phyloP scores from a whole-genome alignment of 495 filamentous ascomycete species.

The Penicillium waksmanii region DNA sequence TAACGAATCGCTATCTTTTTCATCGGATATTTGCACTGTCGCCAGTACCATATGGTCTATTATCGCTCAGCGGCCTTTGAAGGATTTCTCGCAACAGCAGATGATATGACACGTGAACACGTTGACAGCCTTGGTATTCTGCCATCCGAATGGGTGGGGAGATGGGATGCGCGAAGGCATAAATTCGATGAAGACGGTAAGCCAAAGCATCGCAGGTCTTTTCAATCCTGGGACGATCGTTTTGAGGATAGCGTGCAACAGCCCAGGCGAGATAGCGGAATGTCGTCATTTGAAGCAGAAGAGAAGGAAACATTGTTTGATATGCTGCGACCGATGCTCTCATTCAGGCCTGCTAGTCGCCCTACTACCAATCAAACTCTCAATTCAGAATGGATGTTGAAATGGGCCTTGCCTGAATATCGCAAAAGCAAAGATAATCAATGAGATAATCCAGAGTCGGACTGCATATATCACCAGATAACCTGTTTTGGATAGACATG shows the following conservation, averaged over 20 bases:
- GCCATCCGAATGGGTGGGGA: slow-evolving; percentile 32
- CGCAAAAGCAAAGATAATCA: slow-evolving; percentile 24
- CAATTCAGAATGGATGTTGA: slow-evolving; percentile 43
- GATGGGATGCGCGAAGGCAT: slow-evolving; percentile 22
- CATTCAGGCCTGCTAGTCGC: slow-evolving; percentile 42
- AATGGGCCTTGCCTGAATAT: slow-evolving; percentile 45
- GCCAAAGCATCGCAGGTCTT: slow-evolving; percentile 28
- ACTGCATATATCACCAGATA: not conserved
- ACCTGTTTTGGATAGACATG: not conserved
- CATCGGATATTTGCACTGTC: slow-evolving; percentile 36
- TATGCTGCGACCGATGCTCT: slow-evolving; percentile 46
- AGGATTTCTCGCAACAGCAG: slow-evolving; percentile 29
- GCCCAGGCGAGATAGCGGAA: slow-evolving; percentile 27
- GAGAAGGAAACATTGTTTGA: slow-evolving; percentile 39
- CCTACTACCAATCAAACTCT: slow-evolving; percentile 37
- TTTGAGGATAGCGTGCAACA: slow-evolving; percentile 38
- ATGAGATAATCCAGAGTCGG: not conserved
- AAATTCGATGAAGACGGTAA: slow-evolving; percentile 28
- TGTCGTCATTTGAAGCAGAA: slow-evolving; percentile 25
- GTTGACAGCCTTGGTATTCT: slow-evolving; percentile 40
- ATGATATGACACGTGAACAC: slow-evolving; percentile 43
- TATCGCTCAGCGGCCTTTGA: slow-evolving; percentile 33
- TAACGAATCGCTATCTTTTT: slow-evolving; percentile 25
- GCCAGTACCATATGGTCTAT: slow-evolving; percentile 36
- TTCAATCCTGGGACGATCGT: slow-evolving; percentile 35